A percentile compares a stretch with the other conserved stretches of the same genome.
These are phyloP conservation scores for Buddleja alternifolia DNA, from an alignment of 257 asterid genomes.

Conservation along the genomic window DNA sequence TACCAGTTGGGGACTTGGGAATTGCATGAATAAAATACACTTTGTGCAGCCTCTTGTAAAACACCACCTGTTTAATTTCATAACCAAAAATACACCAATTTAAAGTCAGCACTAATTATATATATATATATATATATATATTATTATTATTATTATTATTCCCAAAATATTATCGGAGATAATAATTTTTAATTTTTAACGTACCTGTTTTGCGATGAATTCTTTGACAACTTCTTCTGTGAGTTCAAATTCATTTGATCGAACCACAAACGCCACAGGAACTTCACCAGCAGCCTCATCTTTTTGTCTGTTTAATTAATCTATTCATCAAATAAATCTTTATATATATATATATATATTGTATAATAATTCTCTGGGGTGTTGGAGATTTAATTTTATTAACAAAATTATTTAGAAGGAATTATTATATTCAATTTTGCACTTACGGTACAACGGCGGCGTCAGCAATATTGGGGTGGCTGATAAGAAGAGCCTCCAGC, in stretches of 20 bases:
- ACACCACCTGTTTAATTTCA: slow-evolving; percentile 59
- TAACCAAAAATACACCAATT: too few relatives aligned
- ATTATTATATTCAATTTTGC: neutral
- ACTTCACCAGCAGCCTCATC: slow-evolving; percentile 89
- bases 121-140: too few relatives aligned
- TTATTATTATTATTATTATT: too few relatives aligned
- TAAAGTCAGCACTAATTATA: too few relatives aligned
- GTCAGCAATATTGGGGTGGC: slow-evolving; percentile 70
- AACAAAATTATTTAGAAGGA: neutral
- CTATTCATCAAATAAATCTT: neutral
- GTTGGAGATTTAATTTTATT: too few relatives aligned
- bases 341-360: neutral
- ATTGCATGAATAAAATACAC: slow-evolving; percentile 76
- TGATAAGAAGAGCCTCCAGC: slow-evolving; percentile 80
- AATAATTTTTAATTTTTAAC: too few relatives aligned
- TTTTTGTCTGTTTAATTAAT: slow-evolving; percentile 74
- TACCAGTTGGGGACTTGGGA: slow-evolving; percentile 90
- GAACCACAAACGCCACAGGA: slow-evolving; percentile 90
- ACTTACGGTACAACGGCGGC: slow-evolving; percentile 97
- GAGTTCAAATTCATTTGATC: slow-evolving; percentile 53
- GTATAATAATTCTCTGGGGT: too few relatives aligned
- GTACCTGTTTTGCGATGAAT: slow-evolving; percentile 79
- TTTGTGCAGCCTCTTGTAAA: slow-evolving; percentile 80
- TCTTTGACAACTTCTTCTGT: slow-evolving; percentile 76
- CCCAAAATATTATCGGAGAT: too few relatives aligned